These are phyloP conservation scores for Teratosphaeria nubilosa DNA, from an alignment of 2,329 filamentous ascomycete genomes.

Conservation along the genomic window DNA sequence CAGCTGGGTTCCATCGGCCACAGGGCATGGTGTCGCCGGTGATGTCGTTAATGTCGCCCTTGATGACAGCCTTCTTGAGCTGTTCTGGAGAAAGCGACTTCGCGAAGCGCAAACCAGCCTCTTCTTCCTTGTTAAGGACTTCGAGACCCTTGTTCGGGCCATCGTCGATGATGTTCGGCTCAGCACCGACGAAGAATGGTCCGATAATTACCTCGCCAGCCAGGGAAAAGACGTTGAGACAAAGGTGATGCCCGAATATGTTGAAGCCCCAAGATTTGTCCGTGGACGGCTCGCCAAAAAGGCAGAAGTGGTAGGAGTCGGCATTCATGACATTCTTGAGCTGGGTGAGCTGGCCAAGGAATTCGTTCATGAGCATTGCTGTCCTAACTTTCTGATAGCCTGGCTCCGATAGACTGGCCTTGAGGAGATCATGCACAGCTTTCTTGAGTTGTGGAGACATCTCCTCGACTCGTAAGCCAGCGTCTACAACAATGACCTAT, in stretches of 20 bases:
- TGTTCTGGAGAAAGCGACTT: conserved; percentile 43
- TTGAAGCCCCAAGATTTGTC: conserved; percentile 58
- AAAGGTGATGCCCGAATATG: conserved; percentile 70
- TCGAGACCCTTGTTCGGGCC: conserved; percentile 52
- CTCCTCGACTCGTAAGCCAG: conserved; percentile 58
- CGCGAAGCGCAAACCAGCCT: conserved; percentile 56
- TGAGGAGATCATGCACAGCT: conserved; percentile 46
- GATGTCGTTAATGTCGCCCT: conserved; percentile 54
- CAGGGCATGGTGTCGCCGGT: conserved; percentile 37
- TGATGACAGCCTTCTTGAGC: conserved; percentile 40
- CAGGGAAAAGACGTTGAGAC: conserved; percentile 59
- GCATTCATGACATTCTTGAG: conserved; percentile 57
- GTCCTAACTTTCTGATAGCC: conserved; percentile 58
- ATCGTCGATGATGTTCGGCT: conserved; percentile 62
- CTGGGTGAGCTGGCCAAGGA: conserved; percentile 57
- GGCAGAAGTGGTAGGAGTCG: conserved; percentile 62
- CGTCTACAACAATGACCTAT: conserved; percentile 52
- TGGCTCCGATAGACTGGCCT: conserved; percentile 51
- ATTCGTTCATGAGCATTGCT: conserved; percentile 64
- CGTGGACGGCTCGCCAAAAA: conserved; percentile 53
- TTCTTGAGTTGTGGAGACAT: conserved; percentile 36
- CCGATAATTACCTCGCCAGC: conserved; percentile 54
- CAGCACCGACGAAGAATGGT: conserved; percentile 69
- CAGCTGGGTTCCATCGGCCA: conserved; percentile 68
- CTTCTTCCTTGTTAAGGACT: conserved; percentile 55